Evolutionary conservation across 768 basidiomycete genomes (phyloP), one percentile per base, ranked within the genome.

Genomic region (Agaricus subrufescens): DNA sequence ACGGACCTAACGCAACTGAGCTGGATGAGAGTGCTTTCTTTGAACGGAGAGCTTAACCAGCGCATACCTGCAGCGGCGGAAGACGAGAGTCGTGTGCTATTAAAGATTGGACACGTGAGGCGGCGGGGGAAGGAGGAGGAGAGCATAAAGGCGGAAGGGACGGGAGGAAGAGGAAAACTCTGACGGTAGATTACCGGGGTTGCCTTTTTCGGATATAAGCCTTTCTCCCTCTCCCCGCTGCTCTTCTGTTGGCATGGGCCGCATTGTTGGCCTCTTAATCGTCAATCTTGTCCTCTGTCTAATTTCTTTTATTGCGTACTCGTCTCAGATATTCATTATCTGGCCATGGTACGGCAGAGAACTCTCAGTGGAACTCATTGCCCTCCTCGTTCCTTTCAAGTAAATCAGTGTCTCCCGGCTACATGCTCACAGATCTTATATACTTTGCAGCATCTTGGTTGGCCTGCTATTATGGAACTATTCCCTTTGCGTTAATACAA

Each of bases 361-460:
- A 49, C 60, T 91, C 59, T 86, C 91, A 12, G 71, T 90, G 42
- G 85, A 94, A 64, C 82, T 96, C 45, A 58, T 96, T 39, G 73
- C 69, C 23, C 77, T 95, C n/a, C 77, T 97, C 23, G 60, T 84
- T 2, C 96, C 96, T 8, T 96, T 96, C 88, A 95, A 96, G 94
- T 94, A 66, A 67, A 19, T 49, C 37, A 30, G 23, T 5, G 11
- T 27, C 38, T 25, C 50, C 27, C 45, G 29, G 11, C 39, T 8
- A 11, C 23, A 45, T 39, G 44, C 49, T 55, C 53, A 59, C 52
- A 34, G 52, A 63, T 37, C 50, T 46, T 31, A 55, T n/a, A 44
- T 45, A 37, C 12, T 42, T 59, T 50, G 23, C 62, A 98, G 95
- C 65, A 46, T 83, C 23, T 72, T 96, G 10, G 86, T 96, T 19